Evolutionary conservation across 805 yeast species (phyloP), one percentile per base, ranked within the genome.

Genomic region (Candida nanaspora): DNA sequence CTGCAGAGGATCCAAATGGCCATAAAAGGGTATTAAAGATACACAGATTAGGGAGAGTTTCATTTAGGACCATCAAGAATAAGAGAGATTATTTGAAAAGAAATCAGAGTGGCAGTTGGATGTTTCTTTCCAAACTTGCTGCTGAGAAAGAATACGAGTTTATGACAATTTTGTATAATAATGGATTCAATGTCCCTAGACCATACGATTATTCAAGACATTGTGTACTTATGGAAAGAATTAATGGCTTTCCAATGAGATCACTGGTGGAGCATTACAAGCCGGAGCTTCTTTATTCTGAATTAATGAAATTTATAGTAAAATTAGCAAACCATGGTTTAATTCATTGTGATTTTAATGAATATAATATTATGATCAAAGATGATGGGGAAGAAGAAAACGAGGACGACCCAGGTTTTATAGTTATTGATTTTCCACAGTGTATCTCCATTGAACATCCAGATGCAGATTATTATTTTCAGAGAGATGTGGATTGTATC

Each of bases 401-500:
- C 15, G 55, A 69, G 16, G 65, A 63, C 42, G 86, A 80, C 41
- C 63, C 66, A 33, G 93, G 86, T 38, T 86, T 88, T 53, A 82
- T 89, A 18, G 96, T 93, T 22, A 91, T 93, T 53, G 99, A 93
- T 70, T 93, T 93, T 70, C 99, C 99, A 3, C 99, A 93, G 63
- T 91, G 97, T 77, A 84, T 93, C 15, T 86, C 96, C 19, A 85
- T 86, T 35, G 89, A 84, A 49, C 99, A 93, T 57, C 71, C 69
- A 3, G 96, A 93, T 58, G 97, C 98, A 6, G 82, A 82, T 46
- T 75, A 72, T 42, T 89, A 86, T 60, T 93, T 93, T 62, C 78
- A 86, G 51, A 75, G 99, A 65, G 99, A 93, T 63, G 94, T 93
- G 20, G 85, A 86, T 42, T 89, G 98, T 61, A 80, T 93, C 40